A percentile compares a stretch with the other conserved stretches of the same genome.
Conservation (phyloP, 495 filamentous ascomycete genomes). For the Aspergillus bridgeri region DNA sequence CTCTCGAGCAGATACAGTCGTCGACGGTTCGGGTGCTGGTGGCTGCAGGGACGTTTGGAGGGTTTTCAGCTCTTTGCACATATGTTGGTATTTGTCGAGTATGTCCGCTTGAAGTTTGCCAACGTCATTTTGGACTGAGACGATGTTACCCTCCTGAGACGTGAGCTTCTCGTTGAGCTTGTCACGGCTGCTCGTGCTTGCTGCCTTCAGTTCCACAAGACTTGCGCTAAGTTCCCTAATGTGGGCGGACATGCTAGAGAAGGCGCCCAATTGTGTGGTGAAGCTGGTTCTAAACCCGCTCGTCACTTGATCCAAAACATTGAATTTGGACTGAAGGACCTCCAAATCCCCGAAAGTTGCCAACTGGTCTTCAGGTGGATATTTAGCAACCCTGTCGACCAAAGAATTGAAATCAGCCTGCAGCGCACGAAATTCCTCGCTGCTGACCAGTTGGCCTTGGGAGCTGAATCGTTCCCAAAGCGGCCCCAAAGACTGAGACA, state of each 20-base stretch:
- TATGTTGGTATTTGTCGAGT: constrained; percentile 2
- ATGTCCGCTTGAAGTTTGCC: constrained; percentile 1
- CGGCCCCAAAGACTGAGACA: constrained; percentile 9
- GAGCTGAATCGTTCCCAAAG: constrained; percentile 1
- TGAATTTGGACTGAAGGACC: background rate
- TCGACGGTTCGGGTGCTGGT: background rate
- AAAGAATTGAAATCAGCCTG: background rate
- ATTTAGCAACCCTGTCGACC: background rate
- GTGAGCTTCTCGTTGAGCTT: background rate
- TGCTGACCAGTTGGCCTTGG: background rate
- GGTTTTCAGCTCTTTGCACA: constrained; percentile 4
- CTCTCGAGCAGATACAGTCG: background rate
- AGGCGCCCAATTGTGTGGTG: background rate
- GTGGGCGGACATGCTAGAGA: constrained; percentile 3
- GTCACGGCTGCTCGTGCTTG: background rate
- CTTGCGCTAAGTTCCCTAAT: constrained; percentile 5
- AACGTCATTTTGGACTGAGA: constrained; percentile 2
- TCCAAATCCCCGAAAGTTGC: background rate
- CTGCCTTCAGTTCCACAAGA: constrained; percentile 5
- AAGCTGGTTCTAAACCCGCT: background rate
- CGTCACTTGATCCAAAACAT: background rate
- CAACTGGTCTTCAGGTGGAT: background rate
- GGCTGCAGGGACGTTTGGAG: background rate
- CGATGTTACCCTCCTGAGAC: background rate
- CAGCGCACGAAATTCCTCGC: background rate